Evolutionary conservation across 2,329 filamentous ascomycete genomes (phyloP).

Genomic region (Plectosphaerella cucumerina): DNA sequence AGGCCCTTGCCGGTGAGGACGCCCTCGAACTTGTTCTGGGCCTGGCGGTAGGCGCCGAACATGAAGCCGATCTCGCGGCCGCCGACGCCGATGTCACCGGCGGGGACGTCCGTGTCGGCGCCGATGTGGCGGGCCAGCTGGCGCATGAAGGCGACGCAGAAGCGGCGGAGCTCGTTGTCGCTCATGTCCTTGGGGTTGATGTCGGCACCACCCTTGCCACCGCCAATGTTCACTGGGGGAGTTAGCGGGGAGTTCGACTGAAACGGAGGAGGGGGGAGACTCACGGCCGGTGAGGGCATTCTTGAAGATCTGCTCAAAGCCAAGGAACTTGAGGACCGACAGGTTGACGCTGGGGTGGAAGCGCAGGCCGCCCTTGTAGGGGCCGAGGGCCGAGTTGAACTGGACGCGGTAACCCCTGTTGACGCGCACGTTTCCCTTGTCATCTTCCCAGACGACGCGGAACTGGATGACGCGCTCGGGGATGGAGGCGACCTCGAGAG

Average conservation of each 20-base stretch:
- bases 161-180: constrained; percentile 94
- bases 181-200: constrained; percentile 99
- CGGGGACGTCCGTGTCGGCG: constrained; percentile 91
- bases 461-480: constrained; percentile 97
- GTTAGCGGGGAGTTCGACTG: no score
- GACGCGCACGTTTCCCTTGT: constrained; percentile 82
- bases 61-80: constrained; percentile 91
- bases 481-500: constrained; percentile 80
- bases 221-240: constrained; percentile 94
- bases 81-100: constrained; percentile 93
- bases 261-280: neutral
- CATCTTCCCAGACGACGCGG: constrained; percentile 95
- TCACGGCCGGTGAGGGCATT: constrained; percentile 86
- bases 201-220: constrained; percentile 95
- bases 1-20: constrained; percentile 94
- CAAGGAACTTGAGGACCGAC: constrained; percentile 82
- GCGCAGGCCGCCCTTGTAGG: constrained; percentile 95
- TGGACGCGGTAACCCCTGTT: constrained; percentile 98
- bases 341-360: constrained; percentile 88
- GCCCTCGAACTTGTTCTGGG: constrained; percentile 90
- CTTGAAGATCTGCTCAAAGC: constrained; percentile 99
- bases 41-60: constrained; percentile 89
- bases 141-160: constrained; percentile 95
- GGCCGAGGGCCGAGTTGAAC: constrained; percentile 96
- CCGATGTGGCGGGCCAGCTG: constrained; percentile 96